Percentiles rank a stretch among this genome's conserved stretches.
These are phyloP conservation scores for Zygosaccharomyces bisporus DNA, from an alignment of 805 yeast genomes.

Conservation along the genomic window DNA sequence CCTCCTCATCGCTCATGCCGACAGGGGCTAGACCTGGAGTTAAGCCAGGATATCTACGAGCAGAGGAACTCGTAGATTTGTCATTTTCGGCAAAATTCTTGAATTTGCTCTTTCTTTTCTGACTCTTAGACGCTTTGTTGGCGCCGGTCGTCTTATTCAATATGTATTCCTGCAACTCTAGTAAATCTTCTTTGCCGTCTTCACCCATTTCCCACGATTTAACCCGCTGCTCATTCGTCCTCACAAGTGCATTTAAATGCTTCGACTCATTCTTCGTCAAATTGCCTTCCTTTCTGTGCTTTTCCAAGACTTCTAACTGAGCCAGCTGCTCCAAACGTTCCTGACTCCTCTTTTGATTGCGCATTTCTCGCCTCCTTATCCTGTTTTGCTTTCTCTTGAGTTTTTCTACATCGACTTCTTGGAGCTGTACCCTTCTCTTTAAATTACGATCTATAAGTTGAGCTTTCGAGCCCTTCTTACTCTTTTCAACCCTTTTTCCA, in stretches of 20 bases:
- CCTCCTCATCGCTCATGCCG: slow-evolving; percentile 55
- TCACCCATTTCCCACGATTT: slow-evolving; percentile 42
- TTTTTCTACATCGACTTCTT: slow-evolving; percentile 35
- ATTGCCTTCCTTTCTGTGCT: slow-evolving; percentile 32
- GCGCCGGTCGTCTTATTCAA: slow-evolving; percentile 41
- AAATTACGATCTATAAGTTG: slow-evolving; percentile 39
- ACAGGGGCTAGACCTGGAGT: slow-evolving; percentile 89
- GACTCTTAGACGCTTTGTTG: slow-evolving; percentile 36
- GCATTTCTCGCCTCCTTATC: slow-evolving; percentile 30
- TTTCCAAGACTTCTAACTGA: slow-evolving; percentile 34
- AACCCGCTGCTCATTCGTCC: slow-evolving; percentile 38
- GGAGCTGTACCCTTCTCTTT: slow-evolving; percentile 34
- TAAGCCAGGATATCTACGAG: slow-evolving; percentile 50
- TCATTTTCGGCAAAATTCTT: slow-evolving; percentile 33
- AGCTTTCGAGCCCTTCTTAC: slow-evolving; percentile 33
- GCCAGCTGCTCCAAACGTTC: slow-evolving; percentile 33
- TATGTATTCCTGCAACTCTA: slow-evolving; percentile 42
- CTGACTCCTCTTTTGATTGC: slow-evolving; percentile 18
- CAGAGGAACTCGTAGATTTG: slow-evolving; percentile 14
- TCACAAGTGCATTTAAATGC: slow-evolving; percentile 36
- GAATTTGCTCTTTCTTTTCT: slow-evolving; percentile 26
- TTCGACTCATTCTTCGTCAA: slow-evolving; percentile 36
- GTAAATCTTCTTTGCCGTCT: slow-evolving; percentile 40
- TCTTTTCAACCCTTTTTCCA: slow-evolving; percentile 5
- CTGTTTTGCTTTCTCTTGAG: slow-evolving; percentile 37